A percentile compares a stretch with the other conserved stretches of the same genome.
Conservation (phyloP, 202 grass and related monocot genomes). For the Saccharum hybrid region DNA sequence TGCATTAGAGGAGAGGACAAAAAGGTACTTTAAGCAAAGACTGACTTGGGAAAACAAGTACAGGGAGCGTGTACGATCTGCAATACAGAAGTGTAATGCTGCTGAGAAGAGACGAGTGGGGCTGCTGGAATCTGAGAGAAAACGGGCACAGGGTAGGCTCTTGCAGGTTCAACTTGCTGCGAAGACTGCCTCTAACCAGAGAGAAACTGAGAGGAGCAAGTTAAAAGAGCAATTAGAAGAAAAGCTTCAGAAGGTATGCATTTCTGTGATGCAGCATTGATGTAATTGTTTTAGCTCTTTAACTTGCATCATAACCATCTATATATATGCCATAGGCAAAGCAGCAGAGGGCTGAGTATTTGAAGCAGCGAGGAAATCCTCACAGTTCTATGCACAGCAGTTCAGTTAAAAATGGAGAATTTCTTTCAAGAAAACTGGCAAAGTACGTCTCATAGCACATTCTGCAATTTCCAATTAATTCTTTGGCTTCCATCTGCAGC, state of each 20-base stretch:
- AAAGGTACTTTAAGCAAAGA: conserved; percentile 60
- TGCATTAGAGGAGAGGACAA: conserved; percentile 77
- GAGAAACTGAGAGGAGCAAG: conserved; percentile 74
- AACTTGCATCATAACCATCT: conserved; percentile 13
- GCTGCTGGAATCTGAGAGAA: conserved; percentile 79
- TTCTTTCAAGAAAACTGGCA: conserved; percentile 88
- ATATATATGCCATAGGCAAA: conserved; percentile 58
- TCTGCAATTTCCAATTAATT: conserved; percentile 16
- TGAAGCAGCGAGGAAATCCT: conserved; percentile 71
- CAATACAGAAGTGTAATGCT: conserved; percentile 75
- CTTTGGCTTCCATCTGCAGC: conserved; percentile 25
- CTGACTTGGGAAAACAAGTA: conserved; percentile 68
- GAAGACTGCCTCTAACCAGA: conserved; percentile 60
- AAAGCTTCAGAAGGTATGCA: conserved; percentile 72
- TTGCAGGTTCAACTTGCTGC: conserved; percentile 63
- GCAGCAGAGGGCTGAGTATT: conserved; percentile 71
- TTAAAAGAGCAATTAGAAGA: conserved; percentile 78
- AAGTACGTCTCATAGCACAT: conserved; percentile 47
- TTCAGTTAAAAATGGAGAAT: conserved; percentile 66
- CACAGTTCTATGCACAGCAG: conserved; percentile 35
- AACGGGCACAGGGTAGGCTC: conserved; percentile 58
- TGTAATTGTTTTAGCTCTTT: conserved; percentile 23
- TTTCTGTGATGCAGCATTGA: conserved; percentile 26
- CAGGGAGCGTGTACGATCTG: conserved; percentile 76
- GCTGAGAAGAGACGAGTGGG: conserved; percentile 70